These are phyloP conservation scores for Crithidia mellificae DNA, from an alignment of 208 protist genomes.

Conservation along the genomic window DNA sequence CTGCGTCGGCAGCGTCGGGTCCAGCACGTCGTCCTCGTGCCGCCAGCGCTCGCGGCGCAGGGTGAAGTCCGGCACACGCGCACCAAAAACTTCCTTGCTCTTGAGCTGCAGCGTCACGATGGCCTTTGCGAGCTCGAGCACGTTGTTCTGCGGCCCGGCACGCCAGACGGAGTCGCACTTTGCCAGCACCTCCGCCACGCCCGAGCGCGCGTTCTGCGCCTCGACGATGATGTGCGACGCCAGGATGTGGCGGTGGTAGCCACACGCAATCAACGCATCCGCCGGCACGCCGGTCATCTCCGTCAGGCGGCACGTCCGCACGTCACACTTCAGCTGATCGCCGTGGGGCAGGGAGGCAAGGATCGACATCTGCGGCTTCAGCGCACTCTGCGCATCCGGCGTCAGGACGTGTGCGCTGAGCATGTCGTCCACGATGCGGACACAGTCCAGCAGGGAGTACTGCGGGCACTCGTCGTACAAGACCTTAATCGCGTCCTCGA, in stretches of 20 bases:
- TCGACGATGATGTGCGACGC: conserved; percentile 76
- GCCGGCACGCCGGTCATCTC: conserved; percentile 53
- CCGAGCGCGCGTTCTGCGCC: conserved; percentile 74
- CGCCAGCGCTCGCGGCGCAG: conserved; percentile 59
- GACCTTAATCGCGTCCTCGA: conserved; percentile 75
- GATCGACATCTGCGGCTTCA: conserved; percentile 42
- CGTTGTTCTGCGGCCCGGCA: conserved; percentile 37
- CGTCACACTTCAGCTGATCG: conserved; percentile 26
- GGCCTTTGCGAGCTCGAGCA: conserved; percentile 58
- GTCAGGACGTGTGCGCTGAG: conserved; percentile 42
- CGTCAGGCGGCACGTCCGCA: conserved; percentile 41
- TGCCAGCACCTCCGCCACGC: conserved; percentile 61
- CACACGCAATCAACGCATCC: conserved; percentile 76
- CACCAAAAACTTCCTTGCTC: conserved; percentile 82
- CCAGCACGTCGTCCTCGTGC: conserved; percentile 74
- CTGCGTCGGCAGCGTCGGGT: conserved; percentile 49
- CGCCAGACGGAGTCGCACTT: conserved; percentile 62
- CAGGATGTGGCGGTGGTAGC: conserved; percentile 77
- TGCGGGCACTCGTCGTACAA: conserved; percentile 78
- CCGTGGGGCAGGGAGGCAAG: conserved; percentile 20
- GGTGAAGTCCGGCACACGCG: conserved; percentile 81
- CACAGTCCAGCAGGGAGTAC: conserved; percentile 62
- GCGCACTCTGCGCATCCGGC: conserved; percentile 28
- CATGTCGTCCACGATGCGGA: conserved; percentile 41
- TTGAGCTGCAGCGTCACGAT: conserved; percentile 74